phyloP scores from a whole-genome alignment of 768 basidiomycete species.

The Auriscalpium orientale region DNA sequence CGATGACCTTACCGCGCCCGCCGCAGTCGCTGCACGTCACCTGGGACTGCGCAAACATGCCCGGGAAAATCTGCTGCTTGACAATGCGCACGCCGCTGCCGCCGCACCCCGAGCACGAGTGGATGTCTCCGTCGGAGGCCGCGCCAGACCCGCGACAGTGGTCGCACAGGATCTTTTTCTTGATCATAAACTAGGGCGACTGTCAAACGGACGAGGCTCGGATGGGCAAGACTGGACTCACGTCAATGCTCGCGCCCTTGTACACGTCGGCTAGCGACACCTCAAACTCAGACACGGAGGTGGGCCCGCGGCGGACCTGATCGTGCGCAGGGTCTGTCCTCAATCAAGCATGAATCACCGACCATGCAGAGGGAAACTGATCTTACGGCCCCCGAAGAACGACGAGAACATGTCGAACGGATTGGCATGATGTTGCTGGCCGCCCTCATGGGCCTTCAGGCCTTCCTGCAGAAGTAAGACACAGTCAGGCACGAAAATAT shows the following conservation, averaged over 20 bases:
- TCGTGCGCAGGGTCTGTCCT: constrained; percentile 39
- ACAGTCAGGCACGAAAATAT: not conserved
- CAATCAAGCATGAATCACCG: too few relatives aligned
- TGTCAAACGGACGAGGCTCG: not conserved
- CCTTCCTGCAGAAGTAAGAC: constrained; percentile 55
- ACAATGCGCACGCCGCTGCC: constrained; percentile 81
- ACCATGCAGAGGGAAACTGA: too few relatives aligned
- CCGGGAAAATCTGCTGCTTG: constrained; percentile 94
- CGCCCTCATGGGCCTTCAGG: constrained; percentile 83
- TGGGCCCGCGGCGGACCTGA: constrained; percentile 68
- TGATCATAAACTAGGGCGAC: constrained; percentile 72
- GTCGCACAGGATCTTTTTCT: constrained; percentile 89
- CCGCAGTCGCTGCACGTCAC: constrained; percentile 76
- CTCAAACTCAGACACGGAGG: constrained; percentile 75
- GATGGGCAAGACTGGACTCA: constrained; percentile 20
- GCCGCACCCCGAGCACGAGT: constrained; percentile 76
- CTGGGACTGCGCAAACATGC: constrained; percentile 90
- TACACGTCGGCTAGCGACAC: constrained; percentile 86
- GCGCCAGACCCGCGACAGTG: constrained; percentile 96
- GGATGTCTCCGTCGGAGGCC: constrained; percentile 80
- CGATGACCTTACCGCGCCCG: constrained; percentile 77
- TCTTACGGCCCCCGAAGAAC: constrained; percentile 80
- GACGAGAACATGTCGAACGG: constrained; percentile 92
- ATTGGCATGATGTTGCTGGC: constrained; percentile 66
- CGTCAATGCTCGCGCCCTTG: constrained; percentile 81